Base-by-base conservation (phyloP, 2,329 filamentous ascomycete genomes). In the Ophiostoma sp. region DNA sequence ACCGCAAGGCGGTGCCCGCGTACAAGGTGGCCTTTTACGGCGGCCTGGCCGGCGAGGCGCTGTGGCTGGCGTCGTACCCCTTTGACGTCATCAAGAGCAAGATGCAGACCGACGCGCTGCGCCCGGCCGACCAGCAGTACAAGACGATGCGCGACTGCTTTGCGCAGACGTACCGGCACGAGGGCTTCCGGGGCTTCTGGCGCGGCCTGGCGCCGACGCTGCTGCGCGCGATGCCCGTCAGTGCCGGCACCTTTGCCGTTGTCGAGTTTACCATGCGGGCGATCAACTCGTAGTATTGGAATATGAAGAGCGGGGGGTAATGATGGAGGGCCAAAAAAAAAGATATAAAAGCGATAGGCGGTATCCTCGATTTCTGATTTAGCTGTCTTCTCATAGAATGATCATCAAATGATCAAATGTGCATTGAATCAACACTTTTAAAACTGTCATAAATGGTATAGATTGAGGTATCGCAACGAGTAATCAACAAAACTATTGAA, bases 41-140 rank as follows among this genome's bases (percentile, higher is more conserved):
- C 74, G 95, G 95, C 64, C 80, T 99, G 57, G 95, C 95, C 0
- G 95, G 95, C 75, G 95, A 99, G 84, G 92, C 89, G 68, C 86
- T 99, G 71, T 99, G 95, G 95, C 83, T 99, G 70, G 86, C 86
- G 48, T 96, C 93, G 77, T 99, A 99, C 81, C 95, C 95, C 31
- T 90, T 99, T 74, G 95, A 99, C 81, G 94, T 99, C 36, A 82
- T 99, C 81, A 99, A 99, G 90, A 97, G 93, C 81, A 98, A 97
- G 87, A 97, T 98, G 94, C 95, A 99, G 86, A 97, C 90, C 71
- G 95, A 99, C 81, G 94, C 92, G 0, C 95, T 97, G 78, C 93
- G 92, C 4, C 72, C 79, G 67, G 81, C 86, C 73, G 67, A 72
- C 44, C 88, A 89, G 83, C 85, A 85, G 78, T 99, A 91, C 81